Conservation (phyloP, 1,284 basidiomycete genomes). For the Malassezia cuniculi region DNA sequence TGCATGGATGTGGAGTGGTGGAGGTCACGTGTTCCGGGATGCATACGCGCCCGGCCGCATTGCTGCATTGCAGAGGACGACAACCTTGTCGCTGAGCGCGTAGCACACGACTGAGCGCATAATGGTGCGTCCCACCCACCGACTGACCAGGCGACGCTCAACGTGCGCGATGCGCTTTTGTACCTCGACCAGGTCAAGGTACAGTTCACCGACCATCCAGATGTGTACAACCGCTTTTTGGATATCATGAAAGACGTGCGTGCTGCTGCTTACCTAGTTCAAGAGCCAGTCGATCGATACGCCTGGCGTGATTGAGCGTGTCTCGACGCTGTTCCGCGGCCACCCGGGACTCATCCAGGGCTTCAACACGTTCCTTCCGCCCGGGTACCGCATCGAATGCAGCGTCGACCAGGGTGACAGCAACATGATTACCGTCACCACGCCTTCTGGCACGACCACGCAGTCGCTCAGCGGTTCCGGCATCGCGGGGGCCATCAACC, state of each 20-base stretch:
- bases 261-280: conserved; percentile 27
- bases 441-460: conserved; percentile 66
- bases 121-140: no score
- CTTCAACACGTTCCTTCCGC: conserved; percentile 96
- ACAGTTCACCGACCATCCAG: conserved; percentile 75
- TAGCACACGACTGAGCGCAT: no score
- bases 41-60: no score
- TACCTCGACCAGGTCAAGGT: conserved; percentile 90
- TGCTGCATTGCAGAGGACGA: no score
- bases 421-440: conserved; percentile 84
- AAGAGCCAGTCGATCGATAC: conserved; percentile 63
- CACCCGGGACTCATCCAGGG: conserved; percentile 89
- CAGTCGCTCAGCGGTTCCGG: conserved; percentile 47
- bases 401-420: conserved; percentile 53
- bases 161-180: conserved; percentile 73
- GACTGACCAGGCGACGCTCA: conserved; percentile 46
- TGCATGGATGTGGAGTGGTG: no score
- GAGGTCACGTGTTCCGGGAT: no score
- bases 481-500: conserved; percentile 33
- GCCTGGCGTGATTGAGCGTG: conserved; percentile 92
- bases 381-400: conserved; percentile 91
- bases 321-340: conserved; percentile 85
- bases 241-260: conserved; percentile 89
- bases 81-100: no score
- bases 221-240: conserved; percentile 92